phyloP scores from a whole-genome alignment of 768 basidiomycete genomes.

The Leccinum subgranulosum region DNA sequence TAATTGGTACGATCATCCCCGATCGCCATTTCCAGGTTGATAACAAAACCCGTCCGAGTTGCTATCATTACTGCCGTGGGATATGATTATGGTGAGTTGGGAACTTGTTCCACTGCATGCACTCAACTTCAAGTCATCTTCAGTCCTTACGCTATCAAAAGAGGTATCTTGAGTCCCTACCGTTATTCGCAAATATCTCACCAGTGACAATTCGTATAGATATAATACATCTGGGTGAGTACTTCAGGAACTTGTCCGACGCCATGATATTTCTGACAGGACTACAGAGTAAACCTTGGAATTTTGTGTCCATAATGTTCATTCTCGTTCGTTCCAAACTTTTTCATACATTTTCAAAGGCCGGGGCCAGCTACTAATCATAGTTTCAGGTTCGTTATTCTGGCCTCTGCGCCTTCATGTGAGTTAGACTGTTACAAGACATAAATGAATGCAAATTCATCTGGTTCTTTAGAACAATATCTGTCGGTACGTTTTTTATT shows the following conservation, averaged over 20 bases:
- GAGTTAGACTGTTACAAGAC: background rate
- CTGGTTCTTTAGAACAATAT: background rate
- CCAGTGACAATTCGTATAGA: background rate
- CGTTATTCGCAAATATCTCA: background rate
- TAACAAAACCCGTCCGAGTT: background rate
- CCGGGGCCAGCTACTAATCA: background rate
- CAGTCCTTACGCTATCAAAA: background rate
- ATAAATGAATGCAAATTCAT: background rate
- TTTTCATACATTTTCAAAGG: fast-evolving
- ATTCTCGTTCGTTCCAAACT: background rate
- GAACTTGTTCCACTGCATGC: background rate
- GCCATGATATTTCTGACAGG: background rate
- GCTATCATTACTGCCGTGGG: background rate
- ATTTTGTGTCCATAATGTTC: background rate
- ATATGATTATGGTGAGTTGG: background rate
- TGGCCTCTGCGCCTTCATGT: background rate
- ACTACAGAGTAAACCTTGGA: background rate
- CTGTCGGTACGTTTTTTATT: background rate
- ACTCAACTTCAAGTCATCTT: background rate
- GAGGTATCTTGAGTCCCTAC: background rate
- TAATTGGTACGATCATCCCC: background rate
- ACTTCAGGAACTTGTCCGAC: background rate
- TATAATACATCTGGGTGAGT: background rate
- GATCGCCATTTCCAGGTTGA: background rate
- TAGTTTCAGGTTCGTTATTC: background rate